Evolutionary conservation across 75 land plant genomes (phyloP), one percentile per base, ranked within the genome.

Genomic region (Selaginella moellendorffii): DNA sequence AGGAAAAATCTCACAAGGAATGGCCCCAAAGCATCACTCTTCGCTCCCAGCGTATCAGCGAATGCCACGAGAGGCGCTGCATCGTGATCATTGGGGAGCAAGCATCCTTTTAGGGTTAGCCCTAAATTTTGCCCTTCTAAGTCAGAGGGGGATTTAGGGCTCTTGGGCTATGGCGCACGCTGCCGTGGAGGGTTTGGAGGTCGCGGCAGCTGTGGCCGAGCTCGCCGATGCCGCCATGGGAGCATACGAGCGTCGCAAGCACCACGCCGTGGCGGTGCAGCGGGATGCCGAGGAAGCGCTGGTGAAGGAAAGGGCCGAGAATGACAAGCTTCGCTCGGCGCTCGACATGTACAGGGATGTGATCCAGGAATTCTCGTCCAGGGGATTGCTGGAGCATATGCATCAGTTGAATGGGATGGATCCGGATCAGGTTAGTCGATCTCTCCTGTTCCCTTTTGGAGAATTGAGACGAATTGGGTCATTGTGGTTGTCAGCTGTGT

Each of bases 401-500:
- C 23, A 56, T 21, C 59, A 56, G 59, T 8, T 56, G n/a, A 56
- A 56, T 56, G 59, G 59, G 5, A 8, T 56, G 24, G n/a, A 56
- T 8, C 59, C 59, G 25, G 59, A 56, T 56, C 59, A 56, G 59
- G 59, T 56, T 19, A 56, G 59, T 21, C 10, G 18, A 46, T 46
- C 18, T 46, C 10, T 10, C 14, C 14, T 46, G 10, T 46, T 9
- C 24, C 19, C 8, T 56, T 56, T 14, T 36, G 46, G 5, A 5
- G 46, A 36, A 36, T 36, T 36, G 46, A 5, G 14, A 5, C 10
- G 46, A 36, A 36, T 36, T 36, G 14, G 46, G 46, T 36, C 46
- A 36, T 14, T 56, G 5, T 56, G 19, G 59, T 56, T 56, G 5
- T 22, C 72, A 73, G 71, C 27, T 73, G 24, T 73, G 54, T 51